phyloP scores from a whole-genome alignment of 352 stramenopile genomes.

The Pythium grandisporangium region DNA sequence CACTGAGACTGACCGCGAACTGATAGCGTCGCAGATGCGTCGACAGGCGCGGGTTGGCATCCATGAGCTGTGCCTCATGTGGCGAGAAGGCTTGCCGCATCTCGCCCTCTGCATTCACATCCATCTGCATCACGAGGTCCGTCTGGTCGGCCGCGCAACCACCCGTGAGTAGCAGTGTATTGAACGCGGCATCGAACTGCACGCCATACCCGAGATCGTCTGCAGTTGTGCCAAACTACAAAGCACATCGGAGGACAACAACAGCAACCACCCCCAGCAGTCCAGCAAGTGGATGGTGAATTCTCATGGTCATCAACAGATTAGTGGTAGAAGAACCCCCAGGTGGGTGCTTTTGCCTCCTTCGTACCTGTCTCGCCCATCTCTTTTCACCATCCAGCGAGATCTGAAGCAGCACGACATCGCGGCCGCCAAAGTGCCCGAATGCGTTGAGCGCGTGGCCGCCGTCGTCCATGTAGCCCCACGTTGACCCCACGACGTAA shows the following conservation, averaged over 20 bases:
- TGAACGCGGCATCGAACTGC: slow-evolving; percentile 26
- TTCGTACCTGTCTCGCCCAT: slow-evolving; percentile 67
- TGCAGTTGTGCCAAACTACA: slow-evolving; percentile 53
- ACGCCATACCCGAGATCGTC: slow-evolving; percentile 60
- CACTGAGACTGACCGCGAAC: slow-evolving; percentile 46
- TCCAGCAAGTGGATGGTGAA: too few species aligned
- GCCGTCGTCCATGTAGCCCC: slow-evolving; percentile 61
- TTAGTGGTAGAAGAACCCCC: too few species aligned
- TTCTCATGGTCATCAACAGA: too few species aligned
- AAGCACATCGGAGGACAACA: too few species aligned
- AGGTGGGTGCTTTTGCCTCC: too few species aligned
- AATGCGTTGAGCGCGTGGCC: slow-evolving; percentile 63
- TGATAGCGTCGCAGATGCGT: slow-evolving; percentile 20
- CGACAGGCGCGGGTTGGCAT: slow-evolving; percentile 19
- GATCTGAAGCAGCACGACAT: slow-evolving; percentile 61
- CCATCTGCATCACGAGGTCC: slow-evolving; percentile 32
- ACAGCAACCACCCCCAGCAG: too few species aligned
- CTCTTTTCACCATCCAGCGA: slow-evolving; percentile 35
- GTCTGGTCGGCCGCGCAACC: slow-evolving; percentile 29
- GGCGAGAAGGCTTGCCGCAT: slow-evolving; percentile 21
- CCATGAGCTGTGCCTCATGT: slow-evolving; percentile 51
- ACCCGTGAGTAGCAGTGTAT: slow-evolving; percentile 46
- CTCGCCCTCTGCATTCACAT: slow-evolving; percentile 26
- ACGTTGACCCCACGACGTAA: slow-evolving; percentile 59
- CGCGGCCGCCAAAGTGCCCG: slow-evolving; percentile 51